These are phyloP conservation scores for Babesia caballi DNA, from an alignment of 169 alveolate genomes.

Conservation along the genomic window DNA sequence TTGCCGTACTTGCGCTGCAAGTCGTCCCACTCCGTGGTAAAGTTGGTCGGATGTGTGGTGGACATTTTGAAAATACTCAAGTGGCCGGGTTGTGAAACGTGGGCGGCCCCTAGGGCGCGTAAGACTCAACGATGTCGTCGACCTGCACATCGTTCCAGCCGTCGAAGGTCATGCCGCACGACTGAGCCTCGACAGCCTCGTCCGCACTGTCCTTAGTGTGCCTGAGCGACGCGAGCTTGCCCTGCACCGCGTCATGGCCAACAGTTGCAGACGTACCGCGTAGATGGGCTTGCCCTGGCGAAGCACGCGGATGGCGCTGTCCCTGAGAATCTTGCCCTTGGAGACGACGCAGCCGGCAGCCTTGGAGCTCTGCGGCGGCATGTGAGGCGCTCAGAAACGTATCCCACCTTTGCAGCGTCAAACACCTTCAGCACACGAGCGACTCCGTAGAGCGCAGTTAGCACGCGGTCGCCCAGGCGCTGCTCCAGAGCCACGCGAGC, in stretches of 20 bases:
- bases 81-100: neutral
- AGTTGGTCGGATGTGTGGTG: slow-evolving; percentile 84
- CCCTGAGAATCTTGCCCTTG: slow-evolving; percentile 30
- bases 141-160: slow-evolving; percentile 58
- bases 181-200: slow-evolving; percentile 45
- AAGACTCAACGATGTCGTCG: slow-evolving; percentile 55
- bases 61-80: slow-evolving; percentile 70
- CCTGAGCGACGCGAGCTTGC: slow-evolving; percentile 52
- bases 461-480: slow-evolving; percentile 22
- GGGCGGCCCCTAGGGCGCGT: slow-evolving; percentile 8
- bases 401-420: slow-evolving; percentile 48
- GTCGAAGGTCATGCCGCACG: slow-evolving; percentile 56
- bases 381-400: neutral
- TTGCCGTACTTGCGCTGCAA: slow-evolving; percentile 85
- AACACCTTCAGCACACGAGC: slow-evolving; percentile 52
- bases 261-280: slow-evolving; percentile 3
- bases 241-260: slow-evolving; percentile 5
- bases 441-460: slow-evolving; percentile 30
- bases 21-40: slow-evolving; percentile 89
- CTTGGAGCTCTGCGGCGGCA: slow-evolving; percentile 12
- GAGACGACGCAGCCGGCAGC: slow-evolving; percentile 65
- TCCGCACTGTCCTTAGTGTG: slow-evolving; percentile 33
- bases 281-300: slow-evolving; percentile 35
- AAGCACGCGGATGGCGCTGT: slow-evolving; percentile 35
- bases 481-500: slow-evolving; percentile 6